These are phyloP conservation scores for Cyclotella distinguenda DNA, from an alignment of 108 stramenopile genomes.

Conservation along the genomic window DNA sequence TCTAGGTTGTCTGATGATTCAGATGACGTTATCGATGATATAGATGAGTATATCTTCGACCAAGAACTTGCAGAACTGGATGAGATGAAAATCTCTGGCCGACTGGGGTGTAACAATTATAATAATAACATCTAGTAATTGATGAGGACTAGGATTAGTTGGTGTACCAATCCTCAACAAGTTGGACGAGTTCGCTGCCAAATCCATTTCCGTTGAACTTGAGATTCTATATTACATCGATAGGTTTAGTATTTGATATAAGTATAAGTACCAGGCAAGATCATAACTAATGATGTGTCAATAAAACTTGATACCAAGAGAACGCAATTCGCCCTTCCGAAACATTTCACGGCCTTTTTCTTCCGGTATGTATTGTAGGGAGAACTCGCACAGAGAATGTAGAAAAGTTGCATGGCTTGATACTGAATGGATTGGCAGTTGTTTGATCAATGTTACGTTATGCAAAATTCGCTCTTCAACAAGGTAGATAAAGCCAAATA, in stretches of 20 bases:
- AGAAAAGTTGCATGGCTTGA: conserved; percentile 54
- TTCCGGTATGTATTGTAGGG: conserved; percentile 45
- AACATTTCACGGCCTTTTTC: conserved; percentile 72
- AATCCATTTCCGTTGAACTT: too few relatives aligned
- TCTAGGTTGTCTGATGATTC: conserved; percentile 45
- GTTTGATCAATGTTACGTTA: too few relatives aligned
- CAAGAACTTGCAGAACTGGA: conserved; percentile 38
- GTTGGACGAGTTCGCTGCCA: too few relatives aligned
- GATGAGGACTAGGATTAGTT: too few relatives aligned
- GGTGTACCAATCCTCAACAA: too few relatives aligned
- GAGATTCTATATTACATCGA: too few relatives aligned
- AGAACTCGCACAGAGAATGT: conserved; percentile 47
- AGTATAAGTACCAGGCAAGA: too few relatives aligned
- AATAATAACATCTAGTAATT: background rate
- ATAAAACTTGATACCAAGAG: conserved; percentile 53
- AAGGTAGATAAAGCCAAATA: background rate
- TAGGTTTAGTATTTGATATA: too few relatives aligned
- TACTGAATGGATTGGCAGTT: too few relatives aligned
- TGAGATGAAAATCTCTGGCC: conserved; percentile 8
- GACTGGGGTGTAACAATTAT: background rate
- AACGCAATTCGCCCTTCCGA: conserved; percentile 78
- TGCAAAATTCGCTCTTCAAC: too few relatives aligned
- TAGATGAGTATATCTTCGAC: conserved; percentile 51
- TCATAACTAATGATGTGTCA: too few relatives aligned
- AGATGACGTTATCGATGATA: conserved; percentile 35